Evolutionary conservation across 2,329 filamentous ascomycete species (phyloP).

Genomic region (Talaromyces atroroseus): DNA sequence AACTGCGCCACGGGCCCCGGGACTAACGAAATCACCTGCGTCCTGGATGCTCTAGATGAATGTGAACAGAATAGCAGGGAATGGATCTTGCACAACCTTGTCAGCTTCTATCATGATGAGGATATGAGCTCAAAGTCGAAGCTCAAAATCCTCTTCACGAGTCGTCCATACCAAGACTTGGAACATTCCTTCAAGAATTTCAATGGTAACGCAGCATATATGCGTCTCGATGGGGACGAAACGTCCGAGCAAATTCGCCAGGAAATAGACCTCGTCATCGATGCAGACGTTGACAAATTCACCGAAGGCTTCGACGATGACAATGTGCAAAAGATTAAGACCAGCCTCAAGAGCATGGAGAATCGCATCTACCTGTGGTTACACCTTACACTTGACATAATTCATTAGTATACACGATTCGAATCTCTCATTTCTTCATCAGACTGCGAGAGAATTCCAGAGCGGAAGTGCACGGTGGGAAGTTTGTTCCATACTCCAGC

Average conservation of each 20-base stretch:
- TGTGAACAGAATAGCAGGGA: constrained; percentile 19
- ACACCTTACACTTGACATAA: constrained; percentile 23
- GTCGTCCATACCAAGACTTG: constrained; percentile 5
- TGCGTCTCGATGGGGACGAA: constrained; percentile 12
- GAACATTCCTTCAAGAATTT: not conserved
- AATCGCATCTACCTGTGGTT: constrained; percentile 37
- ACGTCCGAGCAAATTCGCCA: constrained; percentile 5
- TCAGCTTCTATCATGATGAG: not conserved
- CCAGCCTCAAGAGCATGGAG: constrained; percentile 21
- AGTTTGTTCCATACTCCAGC: not conserved
- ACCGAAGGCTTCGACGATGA: constrained; percentile 14
- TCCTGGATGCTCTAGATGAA: constrained; percentile 38
- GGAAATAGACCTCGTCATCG: constrained; percentile 19
- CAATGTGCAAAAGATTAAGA: constrained; percentile 8
- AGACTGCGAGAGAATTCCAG: constrained; percentile 2
- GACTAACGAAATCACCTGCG: constrained; percentile 22
- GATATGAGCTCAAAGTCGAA: not conserved
- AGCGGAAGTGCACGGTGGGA: not conserved
- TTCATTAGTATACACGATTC: not conserved
- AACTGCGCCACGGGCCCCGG: not conserved
- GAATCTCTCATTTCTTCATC: constrained; percentile 1
- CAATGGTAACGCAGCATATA: not conserved
- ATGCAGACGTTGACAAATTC: constrained; percentile 2
- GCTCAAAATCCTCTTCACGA: constrained; percentile 29
- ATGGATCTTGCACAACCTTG: constrained; percentile 11